Percentiles rank a stretch among this genome's conserved stretches.
These are phyloP conservation scores for Pyropia haitanensis DNA, from an alignment of 23 red algal genomes.

Conservation along the genomic window DNA sequence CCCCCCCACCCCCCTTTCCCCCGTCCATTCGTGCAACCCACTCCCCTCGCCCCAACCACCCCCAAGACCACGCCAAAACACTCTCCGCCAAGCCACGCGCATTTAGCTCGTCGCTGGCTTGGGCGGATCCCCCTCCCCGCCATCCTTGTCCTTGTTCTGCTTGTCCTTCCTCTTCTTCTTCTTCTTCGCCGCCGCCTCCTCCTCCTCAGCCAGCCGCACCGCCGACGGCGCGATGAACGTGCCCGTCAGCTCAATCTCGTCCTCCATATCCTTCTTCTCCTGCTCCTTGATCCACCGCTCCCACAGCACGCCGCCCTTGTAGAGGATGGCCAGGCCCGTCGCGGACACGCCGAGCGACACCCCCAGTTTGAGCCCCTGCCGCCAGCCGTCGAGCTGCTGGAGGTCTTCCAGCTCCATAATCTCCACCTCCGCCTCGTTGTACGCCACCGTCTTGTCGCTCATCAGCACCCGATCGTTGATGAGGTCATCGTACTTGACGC, in stretches of 20 bases:
- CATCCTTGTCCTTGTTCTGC: slow-evolving; percentile 8
- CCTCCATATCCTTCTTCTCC: slow-evolving; percentile 66
- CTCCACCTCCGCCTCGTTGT: slow-evolving; percentile 57
- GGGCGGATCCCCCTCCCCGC: slow-evolving; percentile 1
- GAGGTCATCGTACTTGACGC: slow-evolving; percentile 49
- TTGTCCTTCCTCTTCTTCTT: slow-evolving; percentile 23
- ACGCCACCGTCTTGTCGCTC: slow-evolving; percentile 28
- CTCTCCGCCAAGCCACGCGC: too few relatives aligned
- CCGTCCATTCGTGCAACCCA: too few relatives aligned
- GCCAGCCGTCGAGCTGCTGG: slow-evolving; percentile 28
- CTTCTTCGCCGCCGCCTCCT: slow-evolving; percentile 21
- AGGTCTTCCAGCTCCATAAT: slow-evolving; percentile 66
- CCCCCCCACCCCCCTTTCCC: too few relatives aligned
- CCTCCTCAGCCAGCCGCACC: slow-evolving; percentile 52
- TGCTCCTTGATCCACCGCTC: slow-evolving; percentile 73
- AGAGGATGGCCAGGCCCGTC: slow-evolving; percentile 39
- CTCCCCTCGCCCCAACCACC: too few relatives aligned
- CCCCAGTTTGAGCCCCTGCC: slow-evolving; percentile 20
- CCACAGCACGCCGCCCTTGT: slow-evolving; percentile 58
- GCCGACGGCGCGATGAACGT: slow-evolving; percentile 68
- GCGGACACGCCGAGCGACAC: slow-evolving; percentile 25
- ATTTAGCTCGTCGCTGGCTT: too few relatives aligned
- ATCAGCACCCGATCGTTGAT: slow-evolving; percentile 23
- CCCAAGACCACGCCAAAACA: too few relatives aligned
- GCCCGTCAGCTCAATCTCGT: slow-evolving; percentile 71